Evolutionary conservation across 495 filamentous ascomycete genomes (phyloP).

Genomic region (Choiromyces venosus): DNA sequence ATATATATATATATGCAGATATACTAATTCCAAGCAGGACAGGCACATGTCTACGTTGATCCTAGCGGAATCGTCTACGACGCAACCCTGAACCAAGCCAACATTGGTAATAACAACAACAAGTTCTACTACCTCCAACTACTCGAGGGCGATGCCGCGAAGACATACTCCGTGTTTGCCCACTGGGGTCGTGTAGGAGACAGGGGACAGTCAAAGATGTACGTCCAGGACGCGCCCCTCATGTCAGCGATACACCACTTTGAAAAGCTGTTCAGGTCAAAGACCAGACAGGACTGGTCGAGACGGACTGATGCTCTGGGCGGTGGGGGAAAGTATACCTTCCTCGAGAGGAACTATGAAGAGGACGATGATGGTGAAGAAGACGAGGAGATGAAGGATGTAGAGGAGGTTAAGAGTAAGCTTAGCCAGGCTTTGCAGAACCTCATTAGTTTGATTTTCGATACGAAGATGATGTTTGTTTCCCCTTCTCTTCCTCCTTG

Average conservation of each 20-base stretch:
- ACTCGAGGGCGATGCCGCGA: conserved; percentile 26
- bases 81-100: conserved; percentile 57
- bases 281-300: conserved; percentile 65
- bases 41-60: conserved; percentile 60
- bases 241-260: conserved; percentile 52
- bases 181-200: conserved; percentile 79
- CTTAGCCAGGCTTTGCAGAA: conserved; percentile 56
- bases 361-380: conserved; percentile 47
- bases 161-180: conserved; percentile 19
- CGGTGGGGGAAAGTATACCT: conserved; percentile 63
- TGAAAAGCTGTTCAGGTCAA: conserved; percentile 70
- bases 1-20: neutral
- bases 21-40: neutral
- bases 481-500: neutral
- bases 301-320: conserved; percentile 57
- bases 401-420: conserved; percentile 48
- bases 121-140: conserved; percentile 63
- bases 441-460: conserved; percentile 78
- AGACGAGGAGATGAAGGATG: conserved; percentile 41
- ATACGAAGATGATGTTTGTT: conserved; percentile 44
- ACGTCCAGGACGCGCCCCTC: conserved; percentile 46
- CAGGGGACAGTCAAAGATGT: conserved; percentile 53
- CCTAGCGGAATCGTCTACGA: conserved; percentile 58
- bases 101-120: conserved; percentile 59
- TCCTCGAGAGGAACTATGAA: conserved; percentile 63